These are phyloP conservation scores for Blastobotrys chiropterorum DNA, from an alignment of 805 yeast species.

Conservation along the genomic window DNA sequence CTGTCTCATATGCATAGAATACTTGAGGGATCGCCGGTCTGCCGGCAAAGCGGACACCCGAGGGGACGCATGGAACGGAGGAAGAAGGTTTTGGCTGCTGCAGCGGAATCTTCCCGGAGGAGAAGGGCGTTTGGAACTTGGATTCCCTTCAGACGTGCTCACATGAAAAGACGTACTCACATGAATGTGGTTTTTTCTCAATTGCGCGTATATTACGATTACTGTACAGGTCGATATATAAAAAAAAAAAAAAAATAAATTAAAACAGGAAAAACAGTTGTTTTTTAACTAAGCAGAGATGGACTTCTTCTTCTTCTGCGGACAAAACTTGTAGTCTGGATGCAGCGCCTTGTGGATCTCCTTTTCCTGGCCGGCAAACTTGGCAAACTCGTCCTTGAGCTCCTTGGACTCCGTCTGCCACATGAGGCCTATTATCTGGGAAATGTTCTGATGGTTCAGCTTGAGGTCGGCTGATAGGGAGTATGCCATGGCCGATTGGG, in stretches of 20 bases:
- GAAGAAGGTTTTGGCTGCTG: too few relatives aligned
- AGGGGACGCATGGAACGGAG: too few relatives aligned
- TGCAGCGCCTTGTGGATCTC: constrained; percentile 36
- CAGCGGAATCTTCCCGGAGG: too few relatives aligned
- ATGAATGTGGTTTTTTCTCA: too few relatives aligned
- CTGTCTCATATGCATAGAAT: not conserved
- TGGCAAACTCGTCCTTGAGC: constrained; percentile 35
- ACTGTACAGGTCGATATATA: not conserved
- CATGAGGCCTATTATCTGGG: constrained; percentile 39
- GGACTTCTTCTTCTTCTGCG: constrained; percentile 31
- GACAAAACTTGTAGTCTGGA: constrained; percentile 42
- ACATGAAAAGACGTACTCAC: too few relatives aligned
- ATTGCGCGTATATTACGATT: not conserved
- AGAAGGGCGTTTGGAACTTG: too few relatives aligned
- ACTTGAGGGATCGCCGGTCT: not conserved
- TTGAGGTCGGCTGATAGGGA: constrained; percentile 26
- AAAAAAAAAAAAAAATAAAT: constrained; percentile 6
- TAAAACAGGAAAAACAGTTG: constrained; percentile 2
- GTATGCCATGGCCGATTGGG: constrained; percentile 35
- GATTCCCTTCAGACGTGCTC: too few relatives aligned
- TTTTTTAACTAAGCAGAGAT: not conserved
- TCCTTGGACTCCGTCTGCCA: constrained; percentile 39
- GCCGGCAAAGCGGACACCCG: not conserved
- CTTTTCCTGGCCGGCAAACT: constrained; percentile 38
- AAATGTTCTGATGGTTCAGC: constrained; percentile 38